Base-by-base conservation (phyloP, 2,329 filamentous ascomycete genomes). In the Raffaelea albimanens region DNA sequence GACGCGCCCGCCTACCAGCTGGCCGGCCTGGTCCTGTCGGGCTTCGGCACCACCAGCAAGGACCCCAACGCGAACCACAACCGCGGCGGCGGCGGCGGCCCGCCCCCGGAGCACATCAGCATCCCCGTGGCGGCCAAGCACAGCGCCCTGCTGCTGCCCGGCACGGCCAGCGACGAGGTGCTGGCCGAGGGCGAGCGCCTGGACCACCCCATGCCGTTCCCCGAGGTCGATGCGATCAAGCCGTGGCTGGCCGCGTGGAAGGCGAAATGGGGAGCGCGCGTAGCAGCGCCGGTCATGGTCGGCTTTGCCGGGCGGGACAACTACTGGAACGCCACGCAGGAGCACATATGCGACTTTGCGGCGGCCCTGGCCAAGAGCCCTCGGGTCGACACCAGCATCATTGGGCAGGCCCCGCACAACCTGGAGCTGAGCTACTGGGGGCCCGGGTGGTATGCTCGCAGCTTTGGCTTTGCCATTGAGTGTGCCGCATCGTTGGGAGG, bases 371-470 rank as follows among this genome's bases (percentile, higher is more conserved):
- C 38, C n/a, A 22, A 39, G 8, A 58, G 55, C 36, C 33, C 40
- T 20, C 47, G 52, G 22, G 53, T 57, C 2, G 51, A 57, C 18
- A 48, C 46, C n/a, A 51, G 49, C 22, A 3, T 55, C 16, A 21
- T 53, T 2, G 5, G 8, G 10, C 48, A 49, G 10, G 53, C 54
- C 13, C 52, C 52, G 21, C 54, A 56, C 44, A 49, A 48, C 36
- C 5, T 56, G 10, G 52, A 56, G 48, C 42, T 56, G 36, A 54
- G 52, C 29, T 47, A 50, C 40, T 56, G 51, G 51, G 39, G 44
- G 4, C 49, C 50, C 14, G 51, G 54, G 7, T 56, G 54, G 52
- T 56, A 56, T 52, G 52, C 52, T 20, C 41, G 50, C n/a, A 47
- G 50, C 29, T 56, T 56, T 47, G 54, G 54, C 2, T 56, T 53